Evolutionary conservation across 495 filamentous ascomycete species (phyloP), one percentile per base, ranked within the genome.

Genomic region (Daldinia vernicosa): DNA sequence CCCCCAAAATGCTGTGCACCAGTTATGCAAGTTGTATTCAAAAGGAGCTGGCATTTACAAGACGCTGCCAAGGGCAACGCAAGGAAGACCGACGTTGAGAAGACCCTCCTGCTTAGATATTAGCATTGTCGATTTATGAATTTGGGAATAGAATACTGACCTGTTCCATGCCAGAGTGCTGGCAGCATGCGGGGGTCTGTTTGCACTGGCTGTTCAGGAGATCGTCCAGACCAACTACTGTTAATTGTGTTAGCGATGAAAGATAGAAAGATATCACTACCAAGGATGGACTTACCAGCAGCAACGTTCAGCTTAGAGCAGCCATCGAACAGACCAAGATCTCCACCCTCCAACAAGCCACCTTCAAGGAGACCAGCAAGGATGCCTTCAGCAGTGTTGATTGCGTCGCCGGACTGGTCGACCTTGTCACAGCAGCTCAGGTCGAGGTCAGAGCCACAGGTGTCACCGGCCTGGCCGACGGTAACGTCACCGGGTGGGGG

Each of bases 161-260:
- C 67, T 84, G 79, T 32, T 60, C 68, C 66, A 76, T 77, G 28
- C 75, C 77, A 50, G 79, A 82, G 75, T 81, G 75, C 67, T 82
- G 80, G 75, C 83, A 86, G 78, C 84, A 85, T 66, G 83, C 84
- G 71, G 83, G 81, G 72, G 82, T 84, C 82, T 85, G 82, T 78
- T 85, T 84, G 80, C 84, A 86, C 74, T 82, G 72, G 78, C 76
- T 79, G 73, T 85, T 79, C 66, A 85, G 79, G 43, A 84, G 33
- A 62, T 86, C 82, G 56, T 79, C 60, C 32, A 83, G 47, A 60
- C 79, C 78, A 62, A 86, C 64, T 32, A 72, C 74, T 77, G n/a
- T 26, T 0, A 6, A 1, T 5, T 7, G 1, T 24, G 27, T 75
- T 68, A 74, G 67, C 12, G 11, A 61, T n/a, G 15, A 14, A 17